phyloP scores from a whole-genome alignment of 1,139 yeast species.

The Taphrina confusa region DNA sequence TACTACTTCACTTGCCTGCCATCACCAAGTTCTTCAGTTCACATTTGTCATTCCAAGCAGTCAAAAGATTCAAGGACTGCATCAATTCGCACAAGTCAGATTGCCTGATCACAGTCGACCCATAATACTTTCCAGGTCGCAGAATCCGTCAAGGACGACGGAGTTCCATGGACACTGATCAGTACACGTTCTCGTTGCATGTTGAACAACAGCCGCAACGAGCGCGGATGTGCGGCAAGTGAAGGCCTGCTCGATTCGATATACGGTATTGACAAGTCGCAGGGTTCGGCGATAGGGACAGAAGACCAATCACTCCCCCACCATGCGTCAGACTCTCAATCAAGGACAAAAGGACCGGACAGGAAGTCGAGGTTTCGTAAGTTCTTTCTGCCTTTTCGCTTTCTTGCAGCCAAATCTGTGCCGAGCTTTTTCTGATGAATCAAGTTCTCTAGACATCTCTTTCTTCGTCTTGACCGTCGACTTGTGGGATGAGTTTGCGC shows the following conservation, averaged over 20 bases:
- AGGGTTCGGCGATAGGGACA: conserved; percentile 43
- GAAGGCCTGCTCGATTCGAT: not conserved
- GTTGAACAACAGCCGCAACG: conserved; percentile 52
- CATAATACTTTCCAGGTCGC: no score
- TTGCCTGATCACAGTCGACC: no score
- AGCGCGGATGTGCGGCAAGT: conserved; percentile 52
- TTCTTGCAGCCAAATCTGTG: no score
- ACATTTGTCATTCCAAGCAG: not conserved
- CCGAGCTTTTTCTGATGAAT: not conserved
- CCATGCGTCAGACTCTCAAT: conserved; percentile 50
- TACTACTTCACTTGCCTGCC: not conserved
- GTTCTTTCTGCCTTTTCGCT: not conserved
- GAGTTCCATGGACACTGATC: not conserved
- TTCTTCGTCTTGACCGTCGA: conserved; percentile 48
- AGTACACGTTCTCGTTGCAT: conserved; percentile 41
- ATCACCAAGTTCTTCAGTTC: not conserved
- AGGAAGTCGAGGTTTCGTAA: conserved; percentile 39
- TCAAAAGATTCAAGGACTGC: not conserved
- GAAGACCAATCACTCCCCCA: conserved; percentile 52
- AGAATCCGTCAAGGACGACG: no score
- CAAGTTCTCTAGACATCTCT: conserved; percentile 44
- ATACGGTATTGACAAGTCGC: not conserved
- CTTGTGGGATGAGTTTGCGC: conserved; percentile 49
- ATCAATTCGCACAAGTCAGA: no score
- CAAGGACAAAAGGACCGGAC: conserved; percentile 44